A percentile compares a stretch with the other conserved stretches of the same genome.
Evolutionary conservation across 257 asterid species (phyloP).

Genomic region (Solanum phureja): DNA sequence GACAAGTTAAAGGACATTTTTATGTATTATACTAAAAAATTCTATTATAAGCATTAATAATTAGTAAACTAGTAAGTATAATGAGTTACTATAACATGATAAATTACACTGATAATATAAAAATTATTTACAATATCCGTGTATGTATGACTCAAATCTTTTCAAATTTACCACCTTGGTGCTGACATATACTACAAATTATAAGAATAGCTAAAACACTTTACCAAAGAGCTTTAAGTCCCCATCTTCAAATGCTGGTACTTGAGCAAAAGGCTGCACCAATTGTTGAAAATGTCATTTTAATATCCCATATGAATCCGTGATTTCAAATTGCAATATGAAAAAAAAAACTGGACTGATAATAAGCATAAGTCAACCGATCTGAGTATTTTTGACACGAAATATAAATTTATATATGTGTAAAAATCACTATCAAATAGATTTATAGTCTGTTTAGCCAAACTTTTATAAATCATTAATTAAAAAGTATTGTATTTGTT

Average conservation of each 20-base stretch:
- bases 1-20: neutral
- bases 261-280: conserved; percentile 43
- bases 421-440: neutral
- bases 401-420: neutral
- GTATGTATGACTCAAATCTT: neutral
- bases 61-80: neutral
- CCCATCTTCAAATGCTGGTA: conserved; percentile 38
- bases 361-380: too few species aligned
- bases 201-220: neutral
- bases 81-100: neutral
- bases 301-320: neutral
- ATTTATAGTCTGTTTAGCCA: neutral
- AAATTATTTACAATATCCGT: neutral
- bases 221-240: conserved; percentile 39
- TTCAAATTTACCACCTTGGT: neutral
- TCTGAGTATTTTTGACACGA: neutral
- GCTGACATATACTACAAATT: neutral
- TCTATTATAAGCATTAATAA: neutral
- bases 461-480: too few species aligned
- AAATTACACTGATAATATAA: neutral
- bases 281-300: neutral
- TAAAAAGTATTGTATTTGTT: neutral
- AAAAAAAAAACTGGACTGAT: neutral
- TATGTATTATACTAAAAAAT: too few species aligned
- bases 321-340: neutral